These are phyloP conservation scores for Centella asiatica DNA, from an alignment of 129 eudicot genomes.

Conservation along the genomic window DNA sequence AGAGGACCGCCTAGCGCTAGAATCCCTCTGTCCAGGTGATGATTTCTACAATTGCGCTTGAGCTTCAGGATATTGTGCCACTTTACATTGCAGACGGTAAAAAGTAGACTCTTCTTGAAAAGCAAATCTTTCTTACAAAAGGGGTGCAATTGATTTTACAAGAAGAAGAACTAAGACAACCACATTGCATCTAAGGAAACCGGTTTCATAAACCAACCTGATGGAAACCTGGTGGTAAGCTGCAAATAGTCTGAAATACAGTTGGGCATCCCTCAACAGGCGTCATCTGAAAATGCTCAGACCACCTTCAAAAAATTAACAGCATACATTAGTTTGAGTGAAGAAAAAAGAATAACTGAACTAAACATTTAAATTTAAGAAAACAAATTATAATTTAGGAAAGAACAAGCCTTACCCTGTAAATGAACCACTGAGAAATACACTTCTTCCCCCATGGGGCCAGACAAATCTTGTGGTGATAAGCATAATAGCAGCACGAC, in stretches of 20 bases:
- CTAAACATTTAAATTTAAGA: background rate
- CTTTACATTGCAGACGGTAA: too few relatives aligned
- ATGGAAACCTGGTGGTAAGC: conserved; percentile 83
- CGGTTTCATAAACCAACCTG: conserved; percentile 41
- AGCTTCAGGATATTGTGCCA: too few relatives aligned
- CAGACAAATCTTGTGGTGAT: conserved; percentile 77
- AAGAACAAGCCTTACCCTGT: conserved; percentile 51
- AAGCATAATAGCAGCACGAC: conserved; percentile 32
- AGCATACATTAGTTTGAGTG: background rate
- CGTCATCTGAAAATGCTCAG: conserved; percentile 77
- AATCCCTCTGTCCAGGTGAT: too few relatives aligned
- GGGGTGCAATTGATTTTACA: background rate
- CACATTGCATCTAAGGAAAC: background rate
- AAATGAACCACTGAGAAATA: conserved; percentile 70
- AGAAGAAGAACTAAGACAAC: background rate
- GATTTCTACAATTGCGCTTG: too few relatives aligned
- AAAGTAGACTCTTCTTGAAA: too few relatives aligned
- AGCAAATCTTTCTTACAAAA: background rate
- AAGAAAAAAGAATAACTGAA: background rate
- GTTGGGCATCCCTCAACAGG: conserved; percentile 90
- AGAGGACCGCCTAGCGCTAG: too few relatives aligned
- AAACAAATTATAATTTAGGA: background rate
- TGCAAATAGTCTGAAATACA: conserved; percentile 75
- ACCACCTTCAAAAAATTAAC: conserved; percentile 50
- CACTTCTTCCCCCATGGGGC: conserved; percentile 91